Evolutionary conservation across 495 filamentous ascomycete species (phyloP), one percentile per base, ranked within the genome.

Genomic region (Xanthoparmelia taractica): DNA sequence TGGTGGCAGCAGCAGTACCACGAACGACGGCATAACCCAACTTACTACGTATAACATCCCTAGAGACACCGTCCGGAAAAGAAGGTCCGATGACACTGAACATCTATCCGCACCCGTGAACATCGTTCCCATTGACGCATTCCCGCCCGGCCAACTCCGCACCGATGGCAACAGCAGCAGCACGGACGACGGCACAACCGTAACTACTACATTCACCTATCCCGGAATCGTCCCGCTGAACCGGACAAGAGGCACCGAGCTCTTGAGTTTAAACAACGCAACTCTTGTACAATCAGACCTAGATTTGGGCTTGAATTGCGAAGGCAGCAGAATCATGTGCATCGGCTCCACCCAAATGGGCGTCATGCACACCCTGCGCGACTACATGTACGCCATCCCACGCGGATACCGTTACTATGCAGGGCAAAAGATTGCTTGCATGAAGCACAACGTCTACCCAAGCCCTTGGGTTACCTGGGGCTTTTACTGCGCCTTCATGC

Each of bases 401-500:
- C n/a, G 33, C 8, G 20, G 34, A 11, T 36, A 63, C 60, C 33
- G 7, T 17, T 63, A 63, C 48, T 37, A 34, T 18, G 18, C 29
- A 2, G 34, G 48, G 11, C 60, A 63, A 37, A n/a, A 57, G 2
- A 63, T 63, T 18, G 60, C 48, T 36, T 63, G 60, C 37, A 43
- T 38, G 27, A 25, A 27, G 23, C 41, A 60, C 45, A 15, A 34
- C 12, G 7, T 60, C 36, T 56, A 37, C 23, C 36, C 31, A 18
- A 8, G 29, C 48, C 47, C 47, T 29, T 31, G 25, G 27, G 8
- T 43, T 15, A 33, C 20, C 20, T 43, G 34, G 23, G 60, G 60
- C 50, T 59, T 55, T 29, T 58, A 37, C 45, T 64, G 63, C 48
- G 40, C 43, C 29, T 60, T 64, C 57, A 52, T 59, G 27, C 41